Evolutionary conservation across 176 grass and related monocot genomes (phyloP).

Genomic region (Olyra latifolia): DNA sequence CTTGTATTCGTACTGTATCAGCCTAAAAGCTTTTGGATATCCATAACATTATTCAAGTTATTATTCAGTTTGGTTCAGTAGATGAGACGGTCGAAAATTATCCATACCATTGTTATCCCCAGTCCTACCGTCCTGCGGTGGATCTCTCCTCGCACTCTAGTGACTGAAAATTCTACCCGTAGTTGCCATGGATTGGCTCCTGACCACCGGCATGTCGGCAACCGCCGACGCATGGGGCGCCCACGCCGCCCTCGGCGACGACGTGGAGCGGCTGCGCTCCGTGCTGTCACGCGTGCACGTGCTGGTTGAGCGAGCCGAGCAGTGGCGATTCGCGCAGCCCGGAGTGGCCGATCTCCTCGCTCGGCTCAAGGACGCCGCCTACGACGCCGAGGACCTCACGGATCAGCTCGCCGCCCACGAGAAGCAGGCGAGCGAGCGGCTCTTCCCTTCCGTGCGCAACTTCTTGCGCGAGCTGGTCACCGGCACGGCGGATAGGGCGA

Average conservation of each 20-base stretch:
- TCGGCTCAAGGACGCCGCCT: conserved; percentile 20
- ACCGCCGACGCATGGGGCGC: conserved; percentile 1
- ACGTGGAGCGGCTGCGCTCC: conserved; percentile 10
- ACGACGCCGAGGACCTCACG: conserved; percentile 33
- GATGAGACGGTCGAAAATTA: too few species aligned
- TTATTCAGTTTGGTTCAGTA: too few species aligned
- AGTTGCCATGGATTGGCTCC: conserved; percentile 27
- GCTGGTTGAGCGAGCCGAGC: conserved; percentile 20
- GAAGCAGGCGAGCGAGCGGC: not conserved
- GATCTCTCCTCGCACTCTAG: too few species aligned
- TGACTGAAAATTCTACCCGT: not conserved
- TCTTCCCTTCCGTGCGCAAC: not conserved
- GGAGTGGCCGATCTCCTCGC: conserved; percentile 21
- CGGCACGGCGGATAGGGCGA: conserved; percentile 3
- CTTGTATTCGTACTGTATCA: too few species aligned
- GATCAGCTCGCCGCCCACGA: conserved; percentile 27
- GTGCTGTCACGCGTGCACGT: not conserved
- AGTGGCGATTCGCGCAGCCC: conserved; percentile 24
- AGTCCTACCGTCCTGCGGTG: too few species aligned
- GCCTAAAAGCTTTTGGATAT: too few species aligned
- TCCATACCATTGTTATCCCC: too few species aligned
- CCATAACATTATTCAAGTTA: too few species aligned
- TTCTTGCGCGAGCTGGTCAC: conserved; percentile 15
- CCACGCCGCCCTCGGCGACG: conserved; percentile 13
- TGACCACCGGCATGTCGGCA: conserved; percentile 15